phyloP scores from a whole-genome alignment of 176 grass and related monocot species.

The Musa itinerans region DNA sequence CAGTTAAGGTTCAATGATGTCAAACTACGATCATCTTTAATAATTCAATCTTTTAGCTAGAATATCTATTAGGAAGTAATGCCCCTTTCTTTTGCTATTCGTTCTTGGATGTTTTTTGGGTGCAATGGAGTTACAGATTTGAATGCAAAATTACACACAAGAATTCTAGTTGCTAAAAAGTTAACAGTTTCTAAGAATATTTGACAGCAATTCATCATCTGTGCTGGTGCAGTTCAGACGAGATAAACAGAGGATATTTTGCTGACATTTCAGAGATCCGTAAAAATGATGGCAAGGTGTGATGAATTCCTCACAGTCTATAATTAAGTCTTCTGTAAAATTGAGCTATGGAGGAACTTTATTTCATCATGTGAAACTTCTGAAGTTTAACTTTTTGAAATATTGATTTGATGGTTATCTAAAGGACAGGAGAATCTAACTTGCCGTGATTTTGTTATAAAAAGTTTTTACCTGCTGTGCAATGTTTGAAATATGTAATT shows the following conservation, averaged over 20 bases:
- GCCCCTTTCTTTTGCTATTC: background rate
- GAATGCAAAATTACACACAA: background rate
- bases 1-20: too few relatives aligned
- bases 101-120: background rate
- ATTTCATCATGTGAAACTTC: background rate
- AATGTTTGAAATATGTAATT: background rate
- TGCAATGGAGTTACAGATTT: background rate
- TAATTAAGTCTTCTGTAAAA: background rate
- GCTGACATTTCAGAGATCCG: constrained; percentile 59
- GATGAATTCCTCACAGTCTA: background rate
- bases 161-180: background rate
- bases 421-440: background rate
- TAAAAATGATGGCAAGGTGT: constrained; percentile 70
- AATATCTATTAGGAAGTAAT: too few relatives aligned
- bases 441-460: background rate
- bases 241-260: constrained; percentile 69
- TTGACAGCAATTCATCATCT: constrained; percentile 19
- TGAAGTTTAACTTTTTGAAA: background rate
- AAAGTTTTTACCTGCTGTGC: background rate
- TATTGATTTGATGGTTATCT: background rate
- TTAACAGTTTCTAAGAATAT: background rate
- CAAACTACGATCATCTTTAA: too few relatives aligned
- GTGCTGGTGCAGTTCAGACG: constrained; percentile 61
- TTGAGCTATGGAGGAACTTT: background rate
- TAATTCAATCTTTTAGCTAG: too few relatives aligned